These are phyloP conservation scores for Trichothecium sympodiale DNA, from an alignment of 2,329 filamentous ascomycete genomes.

Conservation along the genomic window DNA sequence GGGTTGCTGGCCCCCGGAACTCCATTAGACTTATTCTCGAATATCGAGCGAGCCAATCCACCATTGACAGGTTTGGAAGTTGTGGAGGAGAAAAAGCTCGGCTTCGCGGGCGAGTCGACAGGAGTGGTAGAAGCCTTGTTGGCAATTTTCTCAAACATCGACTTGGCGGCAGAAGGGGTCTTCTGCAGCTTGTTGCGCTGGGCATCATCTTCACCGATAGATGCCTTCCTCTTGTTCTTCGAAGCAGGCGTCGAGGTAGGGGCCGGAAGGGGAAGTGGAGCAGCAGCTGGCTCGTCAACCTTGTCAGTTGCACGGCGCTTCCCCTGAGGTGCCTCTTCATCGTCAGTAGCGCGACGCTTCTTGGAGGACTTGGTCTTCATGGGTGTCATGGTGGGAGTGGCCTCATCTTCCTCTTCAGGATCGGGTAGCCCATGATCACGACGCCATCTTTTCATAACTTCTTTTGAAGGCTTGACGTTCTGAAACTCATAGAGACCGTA, in stretches of 20 bases:
- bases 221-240: constrained; percentile 44
- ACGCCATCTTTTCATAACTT: constrained; percentile 48
- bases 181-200: constrained; percentile 41
- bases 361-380: constrained; percentile 24
- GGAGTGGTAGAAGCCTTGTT: constrained; percentile 32
- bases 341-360: constrained; percentile 49
- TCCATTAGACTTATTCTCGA: constrained; percentile 20
- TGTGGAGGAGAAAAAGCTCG: constrained; percentile 18
- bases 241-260: constrained; percentile 12
- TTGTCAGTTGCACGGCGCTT: constrained; percentile 38
- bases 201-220: constrained; percentile 31
- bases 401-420: constrained; percentile 32
- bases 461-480: constrained; percentile 47
- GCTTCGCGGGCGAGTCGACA: constrained; percentile 19
- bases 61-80: constrained; percentile 22
- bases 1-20: constrained; percentile 31
- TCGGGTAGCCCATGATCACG: constrained; percentile 42
- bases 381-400: constrained; percentile 17
- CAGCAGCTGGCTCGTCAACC: constrained; percentile 23
- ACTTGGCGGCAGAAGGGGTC: constrained; percentile 41
- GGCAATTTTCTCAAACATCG: constrained; percentile 45
- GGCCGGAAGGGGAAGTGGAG: constrained; percentile 13
- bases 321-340: constrained; percentile 28
- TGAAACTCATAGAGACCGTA: constrained; percentile 54
- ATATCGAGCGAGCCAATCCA: constrained; percentile 29